Percentiles rank a stretch among this genome's conserved stretches.
Conservation (phyloP, 2,329 filamentous ascomycete species). For the Cytospora chrysosperma region DNA sequence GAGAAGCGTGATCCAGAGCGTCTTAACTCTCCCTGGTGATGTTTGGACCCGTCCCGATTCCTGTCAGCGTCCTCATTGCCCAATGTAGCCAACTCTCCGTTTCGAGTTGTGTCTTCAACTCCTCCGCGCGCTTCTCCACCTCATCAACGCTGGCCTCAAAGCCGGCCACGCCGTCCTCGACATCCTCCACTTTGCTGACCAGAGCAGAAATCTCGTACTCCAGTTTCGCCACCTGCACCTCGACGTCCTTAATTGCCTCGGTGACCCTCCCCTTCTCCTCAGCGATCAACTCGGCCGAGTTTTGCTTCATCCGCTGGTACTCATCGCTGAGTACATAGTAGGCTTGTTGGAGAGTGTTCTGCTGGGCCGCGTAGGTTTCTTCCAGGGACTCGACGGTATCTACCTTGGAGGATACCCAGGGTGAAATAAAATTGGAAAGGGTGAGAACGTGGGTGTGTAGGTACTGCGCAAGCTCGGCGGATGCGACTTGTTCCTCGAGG, state of each 20-base stretch:
- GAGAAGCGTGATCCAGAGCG: neutral
- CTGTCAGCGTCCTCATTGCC: slow-evolving; percentile 60
- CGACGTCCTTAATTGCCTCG: slow-evolving; percentile 75
- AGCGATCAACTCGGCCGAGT: slow-evolving; percentile 66
- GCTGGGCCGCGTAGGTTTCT: slow-evolving; percentile 59
- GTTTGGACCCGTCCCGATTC: slow-evolving; percentile 60
- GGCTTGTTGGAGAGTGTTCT: slow-evolving; percentile 62
- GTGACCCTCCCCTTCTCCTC: slow-evolving; percentile 67
- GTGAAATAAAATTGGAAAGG: slow-evolving; percentile 53
- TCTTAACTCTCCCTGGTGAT: slow-evolving; percentile 39
- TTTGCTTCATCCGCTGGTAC: slow-evolving; percentile 66
- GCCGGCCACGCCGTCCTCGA: slow-evolving; percentile 76
- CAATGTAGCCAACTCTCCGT: slow-evolving; percentile 65
- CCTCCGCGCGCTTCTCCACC: slow-evolving; percentile 63
- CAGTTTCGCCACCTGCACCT: slow-evolving; percentile 77
- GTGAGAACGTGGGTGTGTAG: slow-evolving; percentile 53
- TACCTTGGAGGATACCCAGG: slow-evolving; percentile 63
- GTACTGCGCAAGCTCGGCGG: slow-evolving; percentile 54
- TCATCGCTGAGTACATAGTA: slow-evolving; percentile 71
- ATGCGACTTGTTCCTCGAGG: slow-evolving; percentile 36
- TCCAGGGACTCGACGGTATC: slow-evolving; percentile 59
- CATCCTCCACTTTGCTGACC: slow-evolving; percentile 78
- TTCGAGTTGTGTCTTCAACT: slow-evolving; percentile 62
- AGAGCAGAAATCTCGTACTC: slow-evolving; percentile 88
- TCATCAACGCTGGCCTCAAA: slow-evolving; percentile 78